Conservation (phyloP, 352 stramenopile species). For the Pythium inflatum region DNA sequence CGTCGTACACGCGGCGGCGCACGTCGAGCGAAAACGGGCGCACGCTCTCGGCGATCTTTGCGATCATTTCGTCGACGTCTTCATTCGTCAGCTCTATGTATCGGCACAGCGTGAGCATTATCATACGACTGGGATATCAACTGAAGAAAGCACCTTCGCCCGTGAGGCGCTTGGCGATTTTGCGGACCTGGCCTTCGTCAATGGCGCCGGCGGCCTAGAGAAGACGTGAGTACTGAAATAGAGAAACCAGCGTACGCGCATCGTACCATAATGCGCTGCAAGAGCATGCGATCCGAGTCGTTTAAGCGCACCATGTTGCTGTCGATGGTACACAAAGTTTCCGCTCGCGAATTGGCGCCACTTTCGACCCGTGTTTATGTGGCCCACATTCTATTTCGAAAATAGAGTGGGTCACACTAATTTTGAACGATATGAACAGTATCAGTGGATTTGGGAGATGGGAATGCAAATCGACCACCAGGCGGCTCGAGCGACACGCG, state of each 20-base stretch:
- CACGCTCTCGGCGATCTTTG: conserved; percentile 59
- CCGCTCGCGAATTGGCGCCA: conserved; percentile 16
- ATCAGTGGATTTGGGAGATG: too few species aligned
- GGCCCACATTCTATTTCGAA: neutral
- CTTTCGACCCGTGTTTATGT: neutral
- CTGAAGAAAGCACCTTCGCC: too few species aligned
- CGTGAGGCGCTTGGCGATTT: conserved; percentile 59
- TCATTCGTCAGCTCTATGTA: conserved; percentile 47
- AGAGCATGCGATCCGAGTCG: conserved; percentile 72
- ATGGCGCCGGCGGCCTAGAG: conserved; percentile 63
- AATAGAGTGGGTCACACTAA: neutral
- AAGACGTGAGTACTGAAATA: neutral
- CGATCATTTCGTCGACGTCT: conserved; percentile 73
- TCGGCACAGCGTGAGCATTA: neutral
- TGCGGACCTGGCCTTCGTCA: conserved; percentile 63
- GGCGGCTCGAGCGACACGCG: neutral
- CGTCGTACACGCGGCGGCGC: conserved; percentile 76
- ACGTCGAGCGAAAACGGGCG: conserved; percentile 75
- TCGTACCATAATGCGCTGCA: conserved; percentile 83
- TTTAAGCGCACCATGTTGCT: conserved; percentile 50
- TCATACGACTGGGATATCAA: too few species aligned
- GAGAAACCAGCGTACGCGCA: too few species aligned
- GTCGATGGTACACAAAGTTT: neutral
- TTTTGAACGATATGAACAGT: too few species aligned
- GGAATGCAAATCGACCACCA: neutral